phyloP scores from a whole-genome alignment of 75 land plant genomes.

The Pinus tabuliformis region DNA sequence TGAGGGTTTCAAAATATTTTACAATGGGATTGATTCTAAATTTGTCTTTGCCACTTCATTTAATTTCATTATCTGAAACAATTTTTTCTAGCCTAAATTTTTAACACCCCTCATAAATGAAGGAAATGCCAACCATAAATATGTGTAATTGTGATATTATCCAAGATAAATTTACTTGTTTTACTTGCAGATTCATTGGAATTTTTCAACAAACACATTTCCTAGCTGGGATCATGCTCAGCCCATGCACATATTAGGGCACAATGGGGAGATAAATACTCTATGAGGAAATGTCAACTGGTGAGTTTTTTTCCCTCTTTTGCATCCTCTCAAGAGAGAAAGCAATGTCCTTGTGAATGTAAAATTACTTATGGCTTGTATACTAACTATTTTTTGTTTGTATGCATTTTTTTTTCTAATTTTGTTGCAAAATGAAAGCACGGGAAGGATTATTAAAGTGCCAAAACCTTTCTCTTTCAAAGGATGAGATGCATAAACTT shows the following conservation, averaged over 20 bases:
- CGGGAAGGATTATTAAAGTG: conserved; percentile 93
- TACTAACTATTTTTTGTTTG: conserved; percentile 23
- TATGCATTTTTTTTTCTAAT: not conserved
- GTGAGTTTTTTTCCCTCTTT: conserved; percentile 30
- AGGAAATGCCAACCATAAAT: not conserved
- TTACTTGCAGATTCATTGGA: conserved; percentile 75
- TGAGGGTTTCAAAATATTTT: conserved; percentile 9
- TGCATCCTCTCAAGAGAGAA: not conserved
- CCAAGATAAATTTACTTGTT: not conserved
- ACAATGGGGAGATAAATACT: conserved; percentile 98
- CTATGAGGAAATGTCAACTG: conserved; percentile 91
- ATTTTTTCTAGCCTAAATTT: conserved; percentile 3
- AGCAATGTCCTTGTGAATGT: conserved; percentile 13
- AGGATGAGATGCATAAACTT: conserved; percentile 85
- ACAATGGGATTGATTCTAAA: conserved; percentile 2
- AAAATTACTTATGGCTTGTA: conserved; percentile 16
- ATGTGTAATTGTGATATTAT: not conserved
- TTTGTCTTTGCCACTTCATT: not conserved
- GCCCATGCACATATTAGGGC: conserved; percentile 94
- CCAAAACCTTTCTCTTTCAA: conserved; percentile 69
- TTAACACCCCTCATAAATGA: not conserved
- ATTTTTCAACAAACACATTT: conserved; percentile 98
- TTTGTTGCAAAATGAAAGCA: conserved; percentile 84
- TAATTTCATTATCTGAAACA: not conserved
- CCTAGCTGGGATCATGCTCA: conserved; percentile 99